These are phyloP conservation scores for Dothiorella sarmentorum DNA, from an alignment of 2,329 filamentous ascomycete species.

Conservation along the genomic window DNA sequence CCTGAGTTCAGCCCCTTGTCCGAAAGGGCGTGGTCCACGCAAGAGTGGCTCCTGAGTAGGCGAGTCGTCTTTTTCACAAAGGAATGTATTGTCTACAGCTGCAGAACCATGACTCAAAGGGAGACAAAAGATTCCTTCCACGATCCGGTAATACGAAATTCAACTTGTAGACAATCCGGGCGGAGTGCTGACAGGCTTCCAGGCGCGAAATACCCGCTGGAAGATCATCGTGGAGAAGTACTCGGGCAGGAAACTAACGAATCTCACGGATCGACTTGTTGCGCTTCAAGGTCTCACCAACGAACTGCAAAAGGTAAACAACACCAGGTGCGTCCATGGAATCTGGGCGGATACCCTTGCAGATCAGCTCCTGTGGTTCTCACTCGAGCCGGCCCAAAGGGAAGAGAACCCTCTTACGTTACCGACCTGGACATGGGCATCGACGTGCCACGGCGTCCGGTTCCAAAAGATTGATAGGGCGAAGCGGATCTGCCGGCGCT, in stretches of 20 bases:
- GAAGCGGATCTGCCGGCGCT: slow-evolving; percentile 22
- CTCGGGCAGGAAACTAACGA: slow-evolving; percentile 22
- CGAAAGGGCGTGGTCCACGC: slow-evolving; percentile 6
- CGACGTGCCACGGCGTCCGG: slow-evolving; percentile 23
- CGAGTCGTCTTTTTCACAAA: slow-evolving; percentile 24
- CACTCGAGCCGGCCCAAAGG: slow-evolving; percentile 20
- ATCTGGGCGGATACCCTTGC: slow-evolving; percentile 26
- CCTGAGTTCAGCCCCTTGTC: slow-evolving; percentile 23
- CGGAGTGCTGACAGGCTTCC: not conserved
- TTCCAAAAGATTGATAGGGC: slow-evolving; percentile 24
- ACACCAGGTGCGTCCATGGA: slow-evolving; percentile 21
- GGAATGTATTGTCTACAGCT: slow-evolving; percentile 25
- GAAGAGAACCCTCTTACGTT: slow-evolving; percentile 18
- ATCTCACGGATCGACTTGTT: slow-evolving; percentile 23
- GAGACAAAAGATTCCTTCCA: slow-evolving; percentile 26
- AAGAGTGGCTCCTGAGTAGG: slow-evolving; percentile 12
- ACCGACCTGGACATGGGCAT: slow-evolving; percentile 27
- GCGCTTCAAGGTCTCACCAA: slow-evolving; percentile 22
- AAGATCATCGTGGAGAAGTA: slow-evolving; percentile 27
- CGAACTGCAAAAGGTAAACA: slow-evolving; percentile 19
- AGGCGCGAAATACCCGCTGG: slow-evolving; percentile 25
- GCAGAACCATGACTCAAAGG: slow-evolving; percentile 24
- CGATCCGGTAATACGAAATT: too few relatives aligned
- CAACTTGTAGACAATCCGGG: too few relatives aligned
- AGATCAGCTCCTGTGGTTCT: slow-evolving; percentile 26